phyloP scores from a whole-genome alignment of 257 asterid genomes.

The Gentiana straminea region DNA sequence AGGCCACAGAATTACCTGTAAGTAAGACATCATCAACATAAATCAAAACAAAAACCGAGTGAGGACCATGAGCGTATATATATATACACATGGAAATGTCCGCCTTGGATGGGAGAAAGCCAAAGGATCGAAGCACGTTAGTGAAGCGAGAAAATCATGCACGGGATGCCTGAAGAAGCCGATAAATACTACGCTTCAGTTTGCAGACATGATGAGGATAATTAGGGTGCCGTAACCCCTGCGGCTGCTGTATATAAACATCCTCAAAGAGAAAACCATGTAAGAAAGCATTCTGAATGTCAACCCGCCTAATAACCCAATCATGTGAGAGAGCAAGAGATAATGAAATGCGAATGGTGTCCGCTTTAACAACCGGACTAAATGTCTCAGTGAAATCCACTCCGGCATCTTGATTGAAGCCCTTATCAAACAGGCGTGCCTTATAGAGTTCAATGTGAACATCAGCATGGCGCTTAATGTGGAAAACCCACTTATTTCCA shows the following conservation, averaged over 20 bases:
- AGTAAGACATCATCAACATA: background rate
- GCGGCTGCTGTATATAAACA: background rate
- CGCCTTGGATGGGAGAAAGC: background rate
- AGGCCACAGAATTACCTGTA: background rate
- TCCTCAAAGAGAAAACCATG: background rate
- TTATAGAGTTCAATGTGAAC: no score
- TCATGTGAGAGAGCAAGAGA: background rate
- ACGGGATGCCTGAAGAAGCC: background rate
- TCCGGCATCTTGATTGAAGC: no score
- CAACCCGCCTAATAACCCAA: background rate
- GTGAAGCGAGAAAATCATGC: background rate
- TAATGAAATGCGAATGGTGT: background rate
- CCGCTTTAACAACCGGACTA: background rate
- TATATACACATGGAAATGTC: background rate
- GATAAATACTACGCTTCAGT: background rate
- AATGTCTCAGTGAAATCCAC: background rate
- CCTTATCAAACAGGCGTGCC: no score
- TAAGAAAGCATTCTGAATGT: background rate
- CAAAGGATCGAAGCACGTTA: background rate
- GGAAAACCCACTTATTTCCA: no score
- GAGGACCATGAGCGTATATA: background rate
- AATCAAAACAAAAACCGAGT: background rate
- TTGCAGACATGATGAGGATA: background rate
- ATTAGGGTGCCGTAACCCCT: background rate
- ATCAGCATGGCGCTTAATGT: no score